A percentile compares a stretch with the other conserved stretches of the same genome.
Evolutionary conservation across 2,329 filamentous ascomycete genomes (phyloP).

Genomic region (Ceratocystis harringtonii): DNA sequence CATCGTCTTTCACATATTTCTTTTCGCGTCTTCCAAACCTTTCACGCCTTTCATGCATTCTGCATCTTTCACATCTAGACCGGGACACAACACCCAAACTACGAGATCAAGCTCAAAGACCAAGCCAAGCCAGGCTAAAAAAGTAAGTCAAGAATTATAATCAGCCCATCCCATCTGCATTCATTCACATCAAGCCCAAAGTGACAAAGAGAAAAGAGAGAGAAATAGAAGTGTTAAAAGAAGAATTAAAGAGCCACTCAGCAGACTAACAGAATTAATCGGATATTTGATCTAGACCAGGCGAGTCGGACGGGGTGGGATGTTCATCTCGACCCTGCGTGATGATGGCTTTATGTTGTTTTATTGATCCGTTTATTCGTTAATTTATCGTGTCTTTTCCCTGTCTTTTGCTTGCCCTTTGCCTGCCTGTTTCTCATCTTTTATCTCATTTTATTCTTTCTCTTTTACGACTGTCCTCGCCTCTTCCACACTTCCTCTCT

Average conservation of each 20-base stretch:
- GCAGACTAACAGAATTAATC: not conserved
- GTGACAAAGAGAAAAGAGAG: not conserved
- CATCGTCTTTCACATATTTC: not conserved
- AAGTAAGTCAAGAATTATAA: not conserved
- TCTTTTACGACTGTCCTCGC: not conserved
- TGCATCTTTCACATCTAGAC: not conserved
- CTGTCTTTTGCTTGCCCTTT: too few relatives aligned
- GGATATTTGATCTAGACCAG: not conserved
- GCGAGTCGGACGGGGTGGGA: not conserved
- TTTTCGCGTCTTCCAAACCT: not conserved
- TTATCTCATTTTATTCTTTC: too few relatives aligned
- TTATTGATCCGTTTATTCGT: too few relatives aligned
- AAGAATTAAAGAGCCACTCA: not conserved
- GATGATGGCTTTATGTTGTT: too few relatives aligned
- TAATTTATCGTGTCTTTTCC: too few relatives aligned
- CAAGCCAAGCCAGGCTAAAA: not conserved
- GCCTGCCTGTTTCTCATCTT: too few relatives aligned
- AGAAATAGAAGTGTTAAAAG: not conserved
- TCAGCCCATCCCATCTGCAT: not conserved
- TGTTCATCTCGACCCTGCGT: not conserved
- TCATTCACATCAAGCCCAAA: not conserved
- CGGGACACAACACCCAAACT: not conserved
- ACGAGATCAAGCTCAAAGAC: not conserved
- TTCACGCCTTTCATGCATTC: not conserved
- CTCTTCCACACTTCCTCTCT: not conserved